Base-by-base conservation (phyloP, 2,329 filamentous ascomycete species). In the Apiospora marii region DNA sequence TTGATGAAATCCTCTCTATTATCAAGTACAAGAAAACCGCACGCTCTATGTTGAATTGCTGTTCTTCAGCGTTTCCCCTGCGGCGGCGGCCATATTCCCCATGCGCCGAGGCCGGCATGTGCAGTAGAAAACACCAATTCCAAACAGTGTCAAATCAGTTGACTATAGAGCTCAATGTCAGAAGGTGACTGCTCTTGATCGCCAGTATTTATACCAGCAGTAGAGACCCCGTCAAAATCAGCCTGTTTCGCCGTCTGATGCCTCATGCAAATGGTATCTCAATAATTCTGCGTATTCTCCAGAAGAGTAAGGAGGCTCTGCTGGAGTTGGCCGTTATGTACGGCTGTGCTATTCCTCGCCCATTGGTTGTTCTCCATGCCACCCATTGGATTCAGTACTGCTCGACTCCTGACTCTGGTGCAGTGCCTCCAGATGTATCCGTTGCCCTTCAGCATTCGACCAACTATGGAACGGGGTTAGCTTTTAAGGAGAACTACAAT, bases 401-500 rank as follows among this genome's bases (percentile, higher is more conserved):
- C 30, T 37, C n/a, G 69, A 74, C 44, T 77, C 72, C 46, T 74
- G 71, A 10, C 67, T 58, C 34, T 70, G 70, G 13, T 73, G 69
- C 5, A 71, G 71, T 3, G 73, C 67, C 13, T 75, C 75, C 6
- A 72, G 41, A 37, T 76, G 75, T 70, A 71, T 68, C 24, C 75
- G 75, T 34, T 76, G 73, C 71, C 82, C 82, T 10, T 81, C 77
- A 30, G 80, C 79, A 49, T 84, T 84, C 7, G 83, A 83, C 82
- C 82, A 84, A 73, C 82, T 81, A 73, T 19, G 12, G 58, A n/a
- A 67, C 10, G 1, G n/a, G 34, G 37, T 80, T 73, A 80, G 75
- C 71, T 67, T 41, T 43, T 6, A n/a, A n/a, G 7, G n/a, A 53
- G 19, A 30, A 22, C 8, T 16, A 24, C 41, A 49, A n/a, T 43